Base-by-base conservation (phyloP, 306 rosid genomes). In the Casuarina cunninghamiana region DNA sequence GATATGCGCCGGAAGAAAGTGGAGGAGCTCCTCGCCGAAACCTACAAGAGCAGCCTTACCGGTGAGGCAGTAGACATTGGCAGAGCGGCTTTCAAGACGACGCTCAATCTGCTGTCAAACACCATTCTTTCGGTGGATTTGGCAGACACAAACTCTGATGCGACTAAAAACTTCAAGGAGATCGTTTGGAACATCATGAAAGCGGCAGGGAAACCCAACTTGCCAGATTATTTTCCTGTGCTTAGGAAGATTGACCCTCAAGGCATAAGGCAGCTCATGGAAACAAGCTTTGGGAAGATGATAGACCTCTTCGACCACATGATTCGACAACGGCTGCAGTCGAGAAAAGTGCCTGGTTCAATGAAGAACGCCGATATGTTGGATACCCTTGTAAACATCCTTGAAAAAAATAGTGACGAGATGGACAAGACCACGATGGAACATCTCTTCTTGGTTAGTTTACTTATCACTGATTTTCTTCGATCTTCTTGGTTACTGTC, bases 11-110 rank as follows among this genome's bases (percentile, higher is more conserved):
- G 8, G 32, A 38, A 17, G 26, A 78, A 78, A 39, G 72, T 78
- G 11, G 10, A 71, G n/a, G 76, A 57, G 41, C 81, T 78, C 2
- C 2, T 70, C 2, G 13, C 9, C 3, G 58, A 78, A 21, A 58
- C 71, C 3, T 39, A 0, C 13, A 50, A 71, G 5, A 71, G 21
- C 15, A 7, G 55, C 12, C 6, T 50, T 6, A 37, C 38, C 0
- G 72, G 72, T 5, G 65, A 78, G 32, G 70, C 65, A 5, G 71
- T 78, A 7, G 77, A 78, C 6, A 71, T 71, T 11, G 82, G 77
- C 2, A 61, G 2, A 71, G 71, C 77, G 0, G 77, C 72, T 71
- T 78, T 72, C 32, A 71, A 38, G 61, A 71, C 72, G 26, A 0
- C 68, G 3, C 69, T 79, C 42, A 79, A 49, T 73, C 6, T 63